Evolutionary conservation across 2,329 filamentous ascomycete species (phyloP).

Genomic region (Chrysoporthe austroafricana): DNA sequence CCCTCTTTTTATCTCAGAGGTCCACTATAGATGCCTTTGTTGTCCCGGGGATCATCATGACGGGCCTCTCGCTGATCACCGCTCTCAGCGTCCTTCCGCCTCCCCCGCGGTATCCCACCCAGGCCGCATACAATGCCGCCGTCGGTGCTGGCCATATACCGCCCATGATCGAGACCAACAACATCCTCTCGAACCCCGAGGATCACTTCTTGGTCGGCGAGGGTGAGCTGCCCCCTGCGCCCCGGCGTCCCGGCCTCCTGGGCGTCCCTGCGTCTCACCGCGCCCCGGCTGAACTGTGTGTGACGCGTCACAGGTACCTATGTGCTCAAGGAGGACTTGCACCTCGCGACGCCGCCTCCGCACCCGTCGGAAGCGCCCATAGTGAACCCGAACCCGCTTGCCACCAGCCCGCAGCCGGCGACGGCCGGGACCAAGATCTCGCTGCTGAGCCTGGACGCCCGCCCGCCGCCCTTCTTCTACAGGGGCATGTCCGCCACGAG

Average conservation of each 20-base stretch:
- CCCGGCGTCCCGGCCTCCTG: background rate
- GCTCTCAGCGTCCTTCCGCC: slow-evolving; percentile 77
- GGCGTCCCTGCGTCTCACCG: slow-evolving; percentile 5
- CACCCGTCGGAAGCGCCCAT: slow-evolving; percentile 92
- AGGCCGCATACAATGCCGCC: slow-evolving; percentile 73
- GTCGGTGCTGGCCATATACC: slow-evolving; percentile 69
- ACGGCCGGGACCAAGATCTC: slow-evolving; percentile 85
- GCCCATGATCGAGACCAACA: slow-evolving; percentile 91
- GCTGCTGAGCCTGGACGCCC: slow-evolving; percentile 71
- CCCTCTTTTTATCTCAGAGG: background rate
- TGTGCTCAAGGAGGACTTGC: slow-evolving; percentile 84
- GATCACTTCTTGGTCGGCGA: slow-evolving; percentile 93
- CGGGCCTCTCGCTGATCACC: slow-evolving; percentile 29
- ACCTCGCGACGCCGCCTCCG: slow-evolving; percentile 90
- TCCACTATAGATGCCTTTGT: background rate
- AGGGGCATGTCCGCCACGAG: slow-evolving; percentile 57
- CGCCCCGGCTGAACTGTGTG: slow-evolving; percentile 11
- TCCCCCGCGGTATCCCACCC: slow-evolving; percentile 79
- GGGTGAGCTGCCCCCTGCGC: slow-evolving; percentile 55
- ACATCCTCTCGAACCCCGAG: slow-evolving; percentile 81
- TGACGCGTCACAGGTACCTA: slow-evolving; percentile 70
- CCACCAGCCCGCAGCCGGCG: slow-evolving; percentile 82
- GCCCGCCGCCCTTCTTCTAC: slow-evolving; percentile 59
- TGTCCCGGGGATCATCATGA: slow-evolving; percentile 13
- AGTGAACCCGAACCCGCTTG: slow-evolving; percentile 86